A percentile compares a stretch with the other conserved stretches of the same genome.
phyloP scores from a whole-genome alignment of 1,284 basidiomycete genomes.

The Lignosus rhinocerotis region DNA sequence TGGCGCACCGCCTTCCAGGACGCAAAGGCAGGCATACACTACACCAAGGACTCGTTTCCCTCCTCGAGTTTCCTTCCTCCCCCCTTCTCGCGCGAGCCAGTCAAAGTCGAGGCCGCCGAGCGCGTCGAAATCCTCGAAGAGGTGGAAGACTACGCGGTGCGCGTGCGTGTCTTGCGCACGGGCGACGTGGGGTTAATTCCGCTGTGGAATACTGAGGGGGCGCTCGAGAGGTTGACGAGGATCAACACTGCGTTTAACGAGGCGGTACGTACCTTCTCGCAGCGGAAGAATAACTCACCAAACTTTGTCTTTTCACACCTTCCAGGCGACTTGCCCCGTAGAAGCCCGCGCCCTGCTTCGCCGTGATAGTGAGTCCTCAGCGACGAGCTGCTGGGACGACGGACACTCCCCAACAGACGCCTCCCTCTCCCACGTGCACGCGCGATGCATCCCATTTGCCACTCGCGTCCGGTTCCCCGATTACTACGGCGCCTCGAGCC shows the following conservation, averaged over 20 bases:
- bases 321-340: conserved; percentile 26
- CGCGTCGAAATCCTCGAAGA: conserved; percentile 30
- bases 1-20: conserved; percentile 28
- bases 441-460: conserved; percentile 25
- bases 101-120: conserved; percentile 27
- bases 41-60: conserved; percentile 31
- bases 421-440: conserved; percentile 24
- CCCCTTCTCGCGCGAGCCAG: conserved; percentile 30
- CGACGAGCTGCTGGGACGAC: not conserved
- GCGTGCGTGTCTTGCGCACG: conserved; percentile 26
- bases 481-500: conserved; percentile 15
- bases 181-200: conserved; percentile 29
- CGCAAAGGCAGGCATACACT: conserved; percentile 30
- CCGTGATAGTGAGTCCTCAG: conserved; percentile 19
- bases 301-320: not conserved
- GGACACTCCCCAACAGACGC: not conserved
- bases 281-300: not conserved
- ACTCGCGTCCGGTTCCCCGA: conserved; percentile 23
- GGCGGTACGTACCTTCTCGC: conserved; percentile 26
- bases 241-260: conserved; percentile 36
- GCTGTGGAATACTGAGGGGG: conserved; percentile 32
- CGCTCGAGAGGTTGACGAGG: conserved; percentile 32
- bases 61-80: conserved; percentile 24
- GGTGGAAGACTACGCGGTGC: conserved; percentile 28
- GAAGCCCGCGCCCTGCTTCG: conserved; percentile 20